A percentile compares a stretch with the other conserved stretches of the same genome.
phyloP scores from a whole-genome alignment of 306 rosid genomes.

The Vicia villosa region DNA sequence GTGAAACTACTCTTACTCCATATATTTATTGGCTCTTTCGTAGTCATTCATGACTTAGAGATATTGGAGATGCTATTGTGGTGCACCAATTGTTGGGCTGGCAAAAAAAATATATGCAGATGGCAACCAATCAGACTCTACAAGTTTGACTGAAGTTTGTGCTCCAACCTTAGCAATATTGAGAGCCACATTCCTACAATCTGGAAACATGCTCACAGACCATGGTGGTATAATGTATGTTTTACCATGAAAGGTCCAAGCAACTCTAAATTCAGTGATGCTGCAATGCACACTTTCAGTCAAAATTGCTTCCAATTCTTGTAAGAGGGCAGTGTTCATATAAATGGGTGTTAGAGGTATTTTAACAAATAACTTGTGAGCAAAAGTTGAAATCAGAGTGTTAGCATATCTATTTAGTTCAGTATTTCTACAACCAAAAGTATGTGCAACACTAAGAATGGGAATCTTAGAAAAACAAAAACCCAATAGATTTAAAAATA shows the following conservation, averaged over 20 bases:
- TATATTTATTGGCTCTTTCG: slow-evolving; percentile 69
- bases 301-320: too few relatives aligned
- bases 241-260: slow-evolving; percentile 69
- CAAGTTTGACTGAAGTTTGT: slow-evolving; percentile 74
- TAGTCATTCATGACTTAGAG: slow-evolving; percentile 69
- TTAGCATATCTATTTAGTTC: too few relatives aligned
- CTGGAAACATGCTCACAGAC: slow-evolving; percentile 96
- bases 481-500: too few relatives aligned
- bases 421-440: too few relatives aligned
- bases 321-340: too few relatives aligned
- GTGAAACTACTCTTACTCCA: slow-evolving; percentile 75
- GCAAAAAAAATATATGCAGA: slow-evolving; percentile 43
- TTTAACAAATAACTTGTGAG: too few relatives aligned
- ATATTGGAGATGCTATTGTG: slow-evolving; percentile 33
- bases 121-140: slow-evolving; percentile 53
- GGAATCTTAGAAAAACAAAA: too few relatives aligned
- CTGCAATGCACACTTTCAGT: too few relatives aligned
- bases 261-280: too few relatives aligned
- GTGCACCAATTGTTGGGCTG: slow-evolving; percentile 36
- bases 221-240: slow-evolving; percentile 84
- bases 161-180: slow-evolving; percentile 92
- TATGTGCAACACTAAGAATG: too few relatives aligned
- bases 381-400: too few relatives aligned
- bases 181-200: slow-evolving; percentile 73
- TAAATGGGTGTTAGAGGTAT: too few relatives aligned